phyloP scores from a whole-genome alignment of 2,329 filamentous ascomycete genomes.

The Pezicula carpinea region DNA sequence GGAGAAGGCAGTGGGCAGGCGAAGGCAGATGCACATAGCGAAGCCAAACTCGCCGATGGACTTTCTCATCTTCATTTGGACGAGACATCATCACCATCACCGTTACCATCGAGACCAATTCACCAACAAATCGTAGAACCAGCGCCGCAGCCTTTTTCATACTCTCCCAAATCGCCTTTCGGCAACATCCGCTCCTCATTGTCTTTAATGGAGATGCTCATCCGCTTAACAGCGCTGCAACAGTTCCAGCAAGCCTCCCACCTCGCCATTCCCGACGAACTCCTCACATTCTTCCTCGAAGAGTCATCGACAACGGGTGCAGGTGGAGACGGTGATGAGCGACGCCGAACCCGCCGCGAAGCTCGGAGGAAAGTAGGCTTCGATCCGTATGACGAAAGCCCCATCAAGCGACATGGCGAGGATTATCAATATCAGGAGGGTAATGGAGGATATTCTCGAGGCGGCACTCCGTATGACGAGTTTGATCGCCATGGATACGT shows the following conservation, averaged over 20 bases:
- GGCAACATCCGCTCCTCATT: constrained; percentile 59
- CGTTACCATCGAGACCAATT: constrained; percentile 2
- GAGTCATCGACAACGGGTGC: constrained; percentile 63
- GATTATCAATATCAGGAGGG: constrained; percentile 51
- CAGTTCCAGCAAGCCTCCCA: constrained; percentile 72
- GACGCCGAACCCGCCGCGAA: constrained; percentile 54
- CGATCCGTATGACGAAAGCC: constrained; percentile 68
- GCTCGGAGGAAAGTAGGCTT: constrained; percentile 61
- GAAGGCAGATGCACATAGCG: not conserved
- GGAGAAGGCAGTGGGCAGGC: constrained; percentile 3
- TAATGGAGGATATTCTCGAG: constrained; percentile 15
- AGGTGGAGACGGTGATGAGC: constrained; percentile 55
- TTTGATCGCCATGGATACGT: constrained; percentile 6
- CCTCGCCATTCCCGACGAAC: constrained; percentile 65
- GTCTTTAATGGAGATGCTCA: constrained; percentile 67
- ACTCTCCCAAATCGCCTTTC: constrained; percentile 32
- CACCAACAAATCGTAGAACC: not conserved
- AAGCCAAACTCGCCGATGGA: constrained; percentile 10
- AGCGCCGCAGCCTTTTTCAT: not conserved
- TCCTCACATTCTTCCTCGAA: constrained; percentile 70
- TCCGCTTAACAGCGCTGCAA: constrained; percentile 66
- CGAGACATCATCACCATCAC: constrained; percentile 13
- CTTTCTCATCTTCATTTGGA: constrained; percentile 21
- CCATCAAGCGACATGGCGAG: constrained; percentile 56
- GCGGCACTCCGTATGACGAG: constrained; percentile 18